Conservation (phyloP, 192 early-diverging fungal species). For the Coemansia furcata region DNA sequence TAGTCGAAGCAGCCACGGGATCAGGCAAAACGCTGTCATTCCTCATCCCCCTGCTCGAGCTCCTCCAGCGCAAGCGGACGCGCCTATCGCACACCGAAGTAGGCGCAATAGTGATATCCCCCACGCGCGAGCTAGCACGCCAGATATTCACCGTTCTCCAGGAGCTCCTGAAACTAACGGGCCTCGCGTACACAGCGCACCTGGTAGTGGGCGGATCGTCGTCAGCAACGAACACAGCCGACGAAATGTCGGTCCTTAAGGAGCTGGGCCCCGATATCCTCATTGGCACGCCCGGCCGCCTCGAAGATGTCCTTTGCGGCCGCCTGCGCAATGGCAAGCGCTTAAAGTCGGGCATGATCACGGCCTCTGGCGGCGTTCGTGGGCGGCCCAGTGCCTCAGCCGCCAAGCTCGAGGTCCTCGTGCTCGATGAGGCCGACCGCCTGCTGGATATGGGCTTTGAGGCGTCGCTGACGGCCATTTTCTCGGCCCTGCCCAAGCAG, state of each 20-base stretch:
- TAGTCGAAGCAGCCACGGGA: conserved; percentile 95
- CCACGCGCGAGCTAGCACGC: conserved; percentile 84
- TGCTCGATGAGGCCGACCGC: conserved; percentile 93
- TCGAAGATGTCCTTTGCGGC: conserved; percentile 73
- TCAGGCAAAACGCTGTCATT: conserved; percentile 96
- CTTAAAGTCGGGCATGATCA: conserved; percentile 40
- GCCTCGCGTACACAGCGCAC: conserved; percentile 22
- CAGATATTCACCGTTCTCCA: conserved; percentile 79
- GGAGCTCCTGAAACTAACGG: conserved; percentile 51
- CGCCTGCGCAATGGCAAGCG: conserved; percentile 33
- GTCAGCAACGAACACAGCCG: conserved; percentile 44
- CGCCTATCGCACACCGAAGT: conserved; percentile 71
- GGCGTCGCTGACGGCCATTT: conserved; percentile 72
- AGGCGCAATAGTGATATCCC: conserved; percentile 84
- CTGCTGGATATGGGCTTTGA: conserved; percentile 95
- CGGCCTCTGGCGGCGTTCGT: conserved; percentile 43
- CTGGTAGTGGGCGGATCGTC: conserved; percentile 48
- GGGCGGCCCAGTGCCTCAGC: conserved; percentile 55
- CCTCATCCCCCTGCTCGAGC: conserved; percentile 88
- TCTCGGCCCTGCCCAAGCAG: conserved; percentile 83
- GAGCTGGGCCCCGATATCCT: conserved; percentile 74
- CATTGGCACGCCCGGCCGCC: conserved; percentile 86
- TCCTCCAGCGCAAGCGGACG: conserved; percentile 63
- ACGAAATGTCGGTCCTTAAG: conserved; percentile 51
- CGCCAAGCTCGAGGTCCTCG: conserved; percentile 80